These are phyloP conservation scores for Rhizopogon vulgaris DNA, from an alignment of 768 basidiomycete genomes.

Conservation along the genomic window DNA sequence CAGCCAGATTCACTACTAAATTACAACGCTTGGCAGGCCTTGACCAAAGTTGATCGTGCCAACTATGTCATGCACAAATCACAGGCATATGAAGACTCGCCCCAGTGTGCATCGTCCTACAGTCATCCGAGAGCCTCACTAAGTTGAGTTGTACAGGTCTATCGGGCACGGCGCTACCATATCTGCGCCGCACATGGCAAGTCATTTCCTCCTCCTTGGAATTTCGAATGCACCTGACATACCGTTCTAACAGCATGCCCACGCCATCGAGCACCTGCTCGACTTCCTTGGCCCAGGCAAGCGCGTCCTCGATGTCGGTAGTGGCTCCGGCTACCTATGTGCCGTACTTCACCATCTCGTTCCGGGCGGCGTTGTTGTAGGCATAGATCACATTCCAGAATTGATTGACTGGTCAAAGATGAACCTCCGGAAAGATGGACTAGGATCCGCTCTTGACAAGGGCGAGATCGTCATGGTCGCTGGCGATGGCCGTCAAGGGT, in stretches of 20 bases:
- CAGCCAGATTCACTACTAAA: neutral
- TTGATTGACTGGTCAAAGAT: conserved; percentile 63
- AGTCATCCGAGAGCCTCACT: conserved; percentile 11
- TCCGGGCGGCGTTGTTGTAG: conserved; percentile 60
- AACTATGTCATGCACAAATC: conserved; percentile 50
- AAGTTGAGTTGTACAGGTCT: conserved; percentile 32
- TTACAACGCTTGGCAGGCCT: conserved; percentile 42
- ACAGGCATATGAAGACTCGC: conserved; percentile 74
- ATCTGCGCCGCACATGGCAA: conserved; percentile 93
- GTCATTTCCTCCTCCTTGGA: neutral
- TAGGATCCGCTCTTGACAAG: conserved; percentile 45
- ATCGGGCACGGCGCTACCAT: conserved; percentile 90
- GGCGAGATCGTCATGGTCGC: conserved; percentile 55
- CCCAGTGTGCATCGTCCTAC: conserved; percentile 44
- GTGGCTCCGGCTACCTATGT: conserved; percentile 81
- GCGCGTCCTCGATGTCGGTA: conserved; percentile 84
- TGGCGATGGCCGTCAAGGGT: conserved; percentile 80
- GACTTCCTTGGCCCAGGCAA: conserved; percentile 65
- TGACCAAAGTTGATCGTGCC: conserved; percentile 62
- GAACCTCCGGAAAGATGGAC: conserved; percentile 66
- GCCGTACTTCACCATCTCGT: conserved; percentile 79
- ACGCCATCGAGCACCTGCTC: conserved; percentile 74
- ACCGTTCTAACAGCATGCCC: conserved; percentile 58
- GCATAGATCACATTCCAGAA: conserved; percentile 86
- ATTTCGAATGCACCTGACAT: neutral